Evolutionary conservation across 768 basidiomycete species (phyloP).

Genomic region (Cystoderma amianthinum): DNA sequence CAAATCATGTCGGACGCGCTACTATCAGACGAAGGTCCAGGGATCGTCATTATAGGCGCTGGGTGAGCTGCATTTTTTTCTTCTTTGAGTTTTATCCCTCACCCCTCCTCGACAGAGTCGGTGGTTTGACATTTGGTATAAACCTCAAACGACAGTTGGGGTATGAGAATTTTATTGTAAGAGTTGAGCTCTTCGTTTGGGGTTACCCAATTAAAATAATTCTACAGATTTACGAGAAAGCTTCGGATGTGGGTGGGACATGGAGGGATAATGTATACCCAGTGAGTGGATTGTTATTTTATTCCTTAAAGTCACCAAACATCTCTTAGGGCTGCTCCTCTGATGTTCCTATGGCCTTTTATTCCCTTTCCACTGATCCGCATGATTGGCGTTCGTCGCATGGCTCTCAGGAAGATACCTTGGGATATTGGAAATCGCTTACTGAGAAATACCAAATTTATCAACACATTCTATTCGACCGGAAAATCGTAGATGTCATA

Average conservation of each 20-base stretch:
- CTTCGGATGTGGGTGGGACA: constrained; percentile 37
- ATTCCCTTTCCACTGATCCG: constrained; percentile 41
- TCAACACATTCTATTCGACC: constrained; percentile 3
- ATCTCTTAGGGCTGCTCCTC: constrained; percentile 33
- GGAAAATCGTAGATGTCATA: constrained; percentile 29
- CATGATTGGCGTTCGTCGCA: constrained; percentile 37
- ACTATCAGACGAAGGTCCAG: too few relatives aligned
- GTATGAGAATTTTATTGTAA: constrained; percentile 32
- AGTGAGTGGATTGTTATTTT: constrained; percentile 9
- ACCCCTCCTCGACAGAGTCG: constrained; percentile 19
- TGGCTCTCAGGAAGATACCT: constrained; percentile 32
- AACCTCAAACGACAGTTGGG: constrained; percentile 27
- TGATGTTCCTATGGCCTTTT: constrained; percentile 34
- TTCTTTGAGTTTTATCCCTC: background rate
- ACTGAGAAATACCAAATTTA: constrained; percentile 34
- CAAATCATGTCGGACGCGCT: constrained; percentile 1
- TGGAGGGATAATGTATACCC: constrained; percentile 38
- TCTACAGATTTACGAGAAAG: constrained; percentile 40
- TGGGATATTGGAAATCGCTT: constrained; percentile 33
- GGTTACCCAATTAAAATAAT: background rate
- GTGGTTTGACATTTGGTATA: constrained; percentile 36
- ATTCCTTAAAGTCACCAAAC: background rate
- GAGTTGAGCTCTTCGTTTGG: constrained; percentile 2
- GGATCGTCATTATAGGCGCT: constrained; percentile 25
- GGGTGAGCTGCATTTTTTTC: constrained; percentile 13